Percentiles rank a stretch among this genome's conserved stretches.
Evolutionary conservation across 2,329 filamentous ascomycete genomes (phyloP).

Genomic region (Fusarium devonianum): DNA sequence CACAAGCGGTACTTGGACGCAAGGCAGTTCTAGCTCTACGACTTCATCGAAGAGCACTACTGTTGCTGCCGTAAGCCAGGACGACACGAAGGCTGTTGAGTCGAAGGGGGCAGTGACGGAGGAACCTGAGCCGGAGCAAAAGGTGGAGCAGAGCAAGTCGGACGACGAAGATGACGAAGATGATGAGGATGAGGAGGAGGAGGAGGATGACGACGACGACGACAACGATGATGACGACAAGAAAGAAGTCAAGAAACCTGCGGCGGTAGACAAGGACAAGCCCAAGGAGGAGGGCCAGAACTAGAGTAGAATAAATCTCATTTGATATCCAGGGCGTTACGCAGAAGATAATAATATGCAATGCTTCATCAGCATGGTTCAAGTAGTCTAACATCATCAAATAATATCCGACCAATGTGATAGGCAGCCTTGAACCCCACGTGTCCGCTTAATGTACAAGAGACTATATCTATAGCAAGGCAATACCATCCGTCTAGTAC

Average conservation of each 20-base stretch:
- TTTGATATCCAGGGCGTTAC: slow-evolving; percentile 8
- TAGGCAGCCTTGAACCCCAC: too few relatives aligned
- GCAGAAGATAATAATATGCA: too few relatives aligned
- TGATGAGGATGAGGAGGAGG: slow-evolving; percentile 20
- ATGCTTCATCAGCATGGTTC: too few relatives aligned
- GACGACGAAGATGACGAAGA: slow-evolving; percentile 39
- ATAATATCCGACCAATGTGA: too few relatives aligned
- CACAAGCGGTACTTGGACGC: slow-evolving; percentile 52
- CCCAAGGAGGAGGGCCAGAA: slow-evolving; percentile 23
- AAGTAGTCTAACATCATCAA: slow-evolving; percentile 22
- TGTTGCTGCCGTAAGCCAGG: slow-evolving; percentile 45
- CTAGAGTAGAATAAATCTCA: slow-evolving; percentile 18
- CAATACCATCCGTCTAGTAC: slow-evolving; percentile 50
- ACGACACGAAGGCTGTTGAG: slow-evolving; percentile 50
- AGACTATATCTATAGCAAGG: slow-evolving; percentile 19
- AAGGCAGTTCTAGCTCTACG: slow-evolving; percentile 29
- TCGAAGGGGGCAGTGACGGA: slow-evolving; percentile 50
- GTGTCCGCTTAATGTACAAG: slow-evolving; percentile 28
- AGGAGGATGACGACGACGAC: slow-evolving; percentile 19
- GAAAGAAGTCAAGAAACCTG: slow-evolving; percentile 24
- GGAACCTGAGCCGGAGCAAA: slow-evolving; percentile 47
- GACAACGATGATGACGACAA: slow-evolving; percentile 18
- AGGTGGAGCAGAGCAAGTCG: slow-evolving; percentile 44
- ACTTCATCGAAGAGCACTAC: slow-evolving; percentile 41
- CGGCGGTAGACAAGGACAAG: slow-evolving; percentile 14